A percentile compares a stretch with the other conserved stretches of the same genome.
phyloP scores from a whole-genome alignment of 768 basidiomycete species.

The Asterophora lycoperdoides region DNA sequence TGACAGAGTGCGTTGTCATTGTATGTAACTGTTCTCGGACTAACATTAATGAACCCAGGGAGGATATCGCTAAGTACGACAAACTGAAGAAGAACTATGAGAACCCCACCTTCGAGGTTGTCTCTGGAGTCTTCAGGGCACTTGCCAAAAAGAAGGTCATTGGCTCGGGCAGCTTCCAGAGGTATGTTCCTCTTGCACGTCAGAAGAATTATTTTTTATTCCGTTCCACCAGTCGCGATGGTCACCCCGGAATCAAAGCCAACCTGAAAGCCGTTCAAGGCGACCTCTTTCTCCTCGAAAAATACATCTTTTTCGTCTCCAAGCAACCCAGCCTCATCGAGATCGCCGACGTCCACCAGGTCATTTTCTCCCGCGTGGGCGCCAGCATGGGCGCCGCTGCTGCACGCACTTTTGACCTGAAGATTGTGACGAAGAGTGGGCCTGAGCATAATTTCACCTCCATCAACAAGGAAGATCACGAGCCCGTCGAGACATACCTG shows the following conservation, averaged over 20 bases:
- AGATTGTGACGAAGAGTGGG: constrained; percentile 80
- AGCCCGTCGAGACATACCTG: constrained; percentile 78
- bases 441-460: constrained; percentile 88
- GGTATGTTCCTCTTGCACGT: constrained; percentile 35
- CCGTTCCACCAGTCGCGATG: constrained; percentile 59
- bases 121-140: constrained; percentile 89
- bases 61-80: constrained; percentile 74
- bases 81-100: constrained; percentile 92
- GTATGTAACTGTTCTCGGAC: not conserved
- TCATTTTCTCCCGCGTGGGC: constrained; percentile 91
- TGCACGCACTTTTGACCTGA: constrained; percentile 91
- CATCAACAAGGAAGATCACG: constrained; percentile 94
- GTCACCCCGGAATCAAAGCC: constrained; percentile 94
- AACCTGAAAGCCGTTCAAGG: constrained; percentile 97
- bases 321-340: constrained; percentile 92
- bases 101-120: constrained; percentile 91
- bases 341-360: constrained; percentile 83
- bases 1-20: constrained; percentile 63
- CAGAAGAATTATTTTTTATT: not conserved
- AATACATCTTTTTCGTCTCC: constrained; percentile 96
- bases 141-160: constrained; percentile 89
- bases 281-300: constrained; percentile 96
- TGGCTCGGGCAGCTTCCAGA: constrained; percentile 81
- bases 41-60: constrained; percentile 37
- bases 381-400: constrained; percentile 77